Conservation (phyloP, 2,329 filamentous ascomycete species). For the Beauveria australis region DNA sequence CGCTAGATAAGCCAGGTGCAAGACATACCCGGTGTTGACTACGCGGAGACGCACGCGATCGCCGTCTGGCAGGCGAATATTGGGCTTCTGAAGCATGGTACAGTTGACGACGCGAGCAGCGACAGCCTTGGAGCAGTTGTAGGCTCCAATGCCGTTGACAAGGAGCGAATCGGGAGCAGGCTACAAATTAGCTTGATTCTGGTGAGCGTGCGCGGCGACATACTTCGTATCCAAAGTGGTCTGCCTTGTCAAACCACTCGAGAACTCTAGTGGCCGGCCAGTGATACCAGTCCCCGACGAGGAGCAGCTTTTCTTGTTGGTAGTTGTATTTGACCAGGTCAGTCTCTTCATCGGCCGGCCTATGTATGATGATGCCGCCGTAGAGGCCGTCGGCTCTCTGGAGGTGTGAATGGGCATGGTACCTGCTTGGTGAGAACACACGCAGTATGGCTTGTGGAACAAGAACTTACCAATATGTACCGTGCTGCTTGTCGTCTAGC, state of each 20-base stretch:
- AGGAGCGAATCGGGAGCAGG: conserved; percentile 14
- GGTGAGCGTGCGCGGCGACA: background rate
- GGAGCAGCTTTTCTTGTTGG: conserved; percentile 8
- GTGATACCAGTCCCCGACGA: conserved; percentile 14
- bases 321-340: conserved; percentile 7
- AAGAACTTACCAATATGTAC: conserved; percentile 9
- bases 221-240: conserved; percentile 12
- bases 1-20: background rate
- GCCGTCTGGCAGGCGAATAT: conserved; percentile 8
- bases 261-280: conserved; percentile 5
- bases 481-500: conserved; percentile 6
- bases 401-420: conserved; percentile 15
- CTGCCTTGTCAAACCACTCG: conserved; percentile 11
- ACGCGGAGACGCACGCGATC: conserved; percentile 13
- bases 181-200: conserved; percentile 6
- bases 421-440: conserved; percentile 34
- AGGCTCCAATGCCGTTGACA: conserved; percentile 9
- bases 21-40: conserved; percentile 15
- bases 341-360: background rate
- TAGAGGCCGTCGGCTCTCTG: conserved; percentile 13
- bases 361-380: conserved; percentile 13
- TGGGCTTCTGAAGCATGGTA: conserved; percentile 7
- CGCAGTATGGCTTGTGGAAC: too few relatives aligned
- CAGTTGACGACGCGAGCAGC: conserved; percentile 13
- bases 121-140: conserved; percentile 16